Conservation (phyloP, 371 early-diverging fungal genomes). For the Rhizomucor pusillus region DNA sequence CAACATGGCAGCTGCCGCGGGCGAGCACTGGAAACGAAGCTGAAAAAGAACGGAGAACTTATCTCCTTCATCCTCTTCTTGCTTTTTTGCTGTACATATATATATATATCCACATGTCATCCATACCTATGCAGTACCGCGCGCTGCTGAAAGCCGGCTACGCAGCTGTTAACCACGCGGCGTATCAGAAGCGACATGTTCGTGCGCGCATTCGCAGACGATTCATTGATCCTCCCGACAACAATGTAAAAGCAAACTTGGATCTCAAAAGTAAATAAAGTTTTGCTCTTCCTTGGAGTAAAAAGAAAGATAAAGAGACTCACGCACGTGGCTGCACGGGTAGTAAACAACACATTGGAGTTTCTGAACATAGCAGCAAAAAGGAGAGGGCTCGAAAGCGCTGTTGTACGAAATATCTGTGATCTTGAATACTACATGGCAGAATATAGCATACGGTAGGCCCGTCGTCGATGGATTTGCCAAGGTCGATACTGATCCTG, state of each 20-base stretch:
- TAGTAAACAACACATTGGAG: constrained; percentile 15
- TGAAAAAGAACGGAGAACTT: no score
- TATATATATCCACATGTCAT: not conserved
- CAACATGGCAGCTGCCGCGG: constrained; percentile 34
- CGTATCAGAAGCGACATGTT: constrained; percentile 2
- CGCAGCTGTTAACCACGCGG: constrained; percentile 12
- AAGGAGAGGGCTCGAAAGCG: constrained; percentile 9
- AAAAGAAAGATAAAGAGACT: not conserved
- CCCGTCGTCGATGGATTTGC: not conserved
- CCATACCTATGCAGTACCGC: constrained; percentile 3
- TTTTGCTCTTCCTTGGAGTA: not conserved
- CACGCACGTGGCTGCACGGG: not conserved
- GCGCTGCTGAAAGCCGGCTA: constrained; percentile 13
- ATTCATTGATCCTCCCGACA: constrained; percentile 4
- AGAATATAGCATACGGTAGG: constrained; percentile 11
- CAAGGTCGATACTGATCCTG: no score
- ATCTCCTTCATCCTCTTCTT: no score
- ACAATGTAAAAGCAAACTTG: not conserved
- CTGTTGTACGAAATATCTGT: constrained; percentile 16
- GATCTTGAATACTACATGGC: constrained; percentile 7
- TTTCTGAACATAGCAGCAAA: constrained; percentile 12
- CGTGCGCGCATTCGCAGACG: constrained; percentile 11
- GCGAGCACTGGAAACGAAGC: constrained; percentile 15
- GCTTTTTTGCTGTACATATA: not conserved
- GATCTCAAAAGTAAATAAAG: constrained; percentile 1